Conservation (phyloP, 176 grass and related monocot species). For the Avena sativa region DNA sequence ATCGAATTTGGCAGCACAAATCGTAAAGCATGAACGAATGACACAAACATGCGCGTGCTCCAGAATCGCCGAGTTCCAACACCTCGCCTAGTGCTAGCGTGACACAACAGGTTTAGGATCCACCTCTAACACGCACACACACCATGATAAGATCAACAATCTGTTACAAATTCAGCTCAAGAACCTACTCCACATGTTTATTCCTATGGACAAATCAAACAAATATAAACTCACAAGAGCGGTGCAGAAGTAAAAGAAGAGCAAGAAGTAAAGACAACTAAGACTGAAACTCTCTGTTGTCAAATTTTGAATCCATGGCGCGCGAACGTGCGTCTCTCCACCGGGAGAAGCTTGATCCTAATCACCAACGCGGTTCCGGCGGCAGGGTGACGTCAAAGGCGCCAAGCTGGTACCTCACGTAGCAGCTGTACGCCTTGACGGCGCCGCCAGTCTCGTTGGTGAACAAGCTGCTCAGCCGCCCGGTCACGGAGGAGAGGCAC, state of each 20-base stretch:
- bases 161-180: too few relatives aligned
- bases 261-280: too few relatives aligned
- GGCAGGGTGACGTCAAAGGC: constrained; percentile 3
- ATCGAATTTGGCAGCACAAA: too few relatives aligned
- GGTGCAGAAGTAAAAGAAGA: too few relatives aligned
- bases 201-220: not conserved
- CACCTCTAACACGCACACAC: too few relatives aligned
- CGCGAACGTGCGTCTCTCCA: not conserved
- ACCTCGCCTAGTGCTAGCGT: too few relatives aligned
- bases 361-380: not conserved
- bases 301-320: not conserved
- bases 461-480: not conserved
- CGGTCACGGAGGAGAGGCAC: not conserved
- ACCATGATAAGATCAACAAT: too few relatives aligned
- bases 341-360: not conserved
- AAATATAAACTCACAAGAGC: not conserved
- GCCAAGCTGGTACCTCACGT: not conserved
- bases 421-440: constrained; percentile 45
- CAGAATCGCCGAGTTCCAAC: too few relatives aligned
- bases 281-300: too few relatives aligned
- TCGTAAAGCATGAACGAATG: too few relatives aligned
- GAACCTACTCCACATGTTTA: not conserved
- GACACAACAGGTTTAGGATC: too few relatives aligned
- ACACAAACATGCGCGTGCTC: too few relatives aligned
- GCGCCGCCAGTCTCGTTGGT: not conserved